A percentile compares a stretch with the other conserved stretches of the same genome.
Conservation (phyloP, 1,284 basidiomycete genomes). For the Thelephora terrestris region DNA sequence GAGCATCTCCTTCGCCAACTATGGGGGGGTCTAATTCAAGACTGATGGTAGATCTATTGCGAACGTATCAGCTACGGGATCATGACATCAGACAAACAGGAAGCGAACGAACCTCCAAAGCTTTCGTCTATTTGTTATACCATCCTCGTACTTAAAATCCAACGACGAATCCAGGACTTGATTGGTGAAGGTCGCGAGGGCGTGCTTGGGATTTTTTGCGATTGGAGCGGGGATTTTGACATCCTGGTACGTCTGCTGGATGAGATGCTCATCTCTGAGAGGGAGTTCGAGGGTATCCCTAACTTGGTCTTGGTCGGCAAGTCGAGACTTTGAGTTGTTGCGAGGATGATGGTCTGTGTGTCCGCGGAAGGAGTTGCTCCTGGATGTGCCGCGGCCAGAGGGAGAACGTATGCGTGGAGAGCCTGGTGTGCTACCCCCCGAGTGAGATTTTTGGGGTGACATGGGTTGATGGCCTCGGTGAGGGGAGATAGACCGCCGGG, state of each 20-base stretch:
- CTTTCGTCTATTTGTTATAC: slow-evolving; percentile 7
- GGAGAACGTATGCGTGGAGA: slow-evolving; percentile 3
- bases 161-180: slow-evolving; percentile 6
- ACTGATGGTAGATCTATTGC: slow-evolving; percentile 35
- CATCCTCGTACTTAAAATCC: slow-evolving; percentile 14
- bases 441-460: slow-evolving; percentile 10
- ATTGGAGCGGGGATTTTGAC: slow-evolving; percentile 21
- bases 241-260: slow-evolving; percentile 16
- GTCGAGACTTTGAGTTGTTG: slow-evolving; percentile 7
- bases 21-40: slow-evolving; percentile 33
- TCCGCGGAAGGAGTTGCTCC: slow-evolving; percentile 4
- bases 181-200: slow-evolving; percentile 29
- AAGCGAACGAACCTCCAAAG: slow-evolving; percentile 11
- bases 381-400: slow-evolving; percentile 11
- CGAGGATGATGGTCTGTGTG: slow-evolving; percentile 1
- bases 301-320: not conserved
- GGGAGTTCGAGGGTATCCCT: slow-evolving; percentile 8
- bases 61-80: slow-evolving; percentile 1
- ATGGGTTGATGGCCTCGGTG: slow-evolving; percentile 3
- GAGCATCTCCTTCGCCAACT: slow-evolving; percentile 54
- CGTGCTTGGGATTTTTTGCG: slow-evolving; percentile 33
- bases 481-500: not conserved
- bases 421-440: slow-evolving; percentile 10
- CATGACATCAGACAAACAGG: not conserved
- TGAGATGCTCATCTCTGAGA: slow-evolving; percentile 21